Conservation (phyloP, 2,329 filamentous ascomycete species). For the Chalara sp. region DNA sequence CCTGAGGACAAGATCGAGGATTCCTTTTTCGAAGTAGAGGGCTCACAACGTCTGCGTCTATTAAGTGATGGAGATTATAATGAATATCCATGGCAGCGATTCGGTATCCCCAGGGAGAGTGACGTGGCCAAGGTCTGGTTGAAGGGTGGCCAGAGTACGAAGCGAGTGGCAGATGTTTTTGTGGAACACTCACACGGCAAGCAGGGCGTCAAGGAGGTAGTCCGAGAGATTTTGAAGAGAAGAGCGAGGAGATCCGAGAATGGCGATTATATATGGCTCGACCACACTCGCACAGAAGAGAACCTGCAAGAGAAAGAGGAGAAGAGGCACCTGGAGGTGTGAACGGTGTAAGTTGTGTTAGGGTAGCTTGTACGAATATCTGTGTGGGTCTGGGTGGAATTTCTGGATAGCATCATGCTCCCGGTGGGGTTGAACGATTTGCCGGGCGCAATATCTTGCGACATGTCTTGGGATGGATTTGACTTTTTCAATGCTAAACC, state of each 20-base stretch:
- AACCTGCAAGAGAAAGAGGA: too few species aligned
- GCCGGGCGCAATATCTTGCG: too few species aligned
- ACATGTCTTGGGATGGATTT: too few species aligned
- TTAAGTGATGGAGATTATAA: constrained; percentile 57
- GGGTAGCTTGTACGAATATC: too few species aligned
- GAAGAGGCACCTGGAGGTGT: too few species aligned
- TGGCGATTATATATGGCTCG: constrained; percentile 27
- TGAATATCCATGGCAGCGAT: constrained; percentile 64
- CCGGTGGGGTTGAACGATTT: too few species aligned
- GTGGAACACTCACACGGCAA: constrained; percentile 52
- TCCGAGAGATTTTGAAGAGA: constrained; percentile 59
- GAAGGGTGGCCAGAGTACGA: constrained; percentile 33
- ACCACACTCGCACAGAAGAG: neutral
- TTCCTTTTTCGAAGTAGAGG: constrained; percentile 58
- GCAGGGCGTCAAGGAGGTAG: constrained; percentile 63
- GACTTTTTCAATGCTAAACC: too few species aligned
- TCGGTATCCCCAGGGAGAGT: constrained; percentile 63
- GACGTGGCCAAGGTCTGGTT: constrained; percentile 44
- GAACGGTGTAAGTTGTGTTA: too few species aligned
- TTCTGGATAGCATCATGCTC: too few species aligned
- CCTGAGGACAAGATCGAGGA: constrained; percentile 47
- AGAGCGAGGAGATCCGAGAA: constrained; percentile 46
- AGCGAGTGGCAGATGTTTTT: constrained; percentile 58
- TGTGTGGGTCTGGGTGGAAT: too few species aligned
- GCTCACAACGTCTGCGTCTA: constrained; percentile 46